Percentiles rank a stretch among this genome's conserved stretches.
Evolutionary conservation across 2,329 filamentous ascomycete genomes (phyloP).

Genomic region (Clonostachys sp.): DNA sequence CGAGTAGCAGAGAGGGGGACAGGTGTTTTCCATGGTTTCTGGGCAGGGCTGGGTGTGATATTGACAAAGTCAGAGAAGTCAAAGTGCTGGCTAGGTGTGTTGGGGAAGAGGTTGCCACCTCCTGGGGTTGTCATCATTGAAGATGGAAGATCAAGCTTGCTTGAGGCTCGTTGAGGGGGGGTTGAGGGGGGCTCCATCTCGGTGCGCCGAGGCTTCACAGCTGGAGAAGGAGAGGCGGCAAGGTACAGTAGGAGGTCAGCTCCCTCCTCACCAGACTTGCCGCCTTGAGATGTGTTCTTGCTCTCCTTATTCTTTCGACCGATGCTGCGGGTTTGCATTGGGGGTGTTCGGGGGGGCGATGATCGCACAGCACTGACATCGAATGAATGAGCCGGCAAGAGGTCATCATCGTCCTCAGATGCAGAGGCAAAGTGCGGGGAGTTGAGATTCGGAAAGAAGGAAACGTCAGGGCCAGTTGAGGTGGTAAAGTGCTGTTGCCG

Average conservation of each 20-base stretch:
- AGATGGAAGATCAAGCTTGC: slow-evolving; percentile 59
- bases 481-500: slow-evolving; percentile 73
- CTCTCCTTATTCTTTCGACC: slow-evolving; percentile 42
- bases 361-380: slow-evolving; percentile 58
- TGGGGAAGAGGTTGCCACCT: slow-evolving; percentile 63
- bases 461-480: slow-evolving; percentile 65
- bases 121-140: slow-evolving; percentile 88
- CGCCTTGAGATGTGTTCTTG: neutral
- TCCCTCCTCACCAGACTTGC: slow-evolving; percentile 64
- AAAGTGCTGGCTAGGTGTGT: slow-evolving; percentile 78
- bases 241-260: slow-evolving; percentile 79
- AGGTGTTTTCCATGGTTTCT: slow-evolving; percentile 84
- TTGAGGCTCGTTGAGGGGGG: slow-evolving; percentile 60
- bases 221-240: slow-evolving; percentile 86
- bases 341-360: slow-evolving; percentile 85
- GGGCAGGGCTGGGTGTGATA: slow-evolving; percentile 91
- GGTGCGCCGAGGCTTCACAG: slow-evolving; percentile 44
- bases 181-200: slow-evolving; percentile 69
- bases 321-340: slow-evolving; percentile 52
- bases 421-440: slow-evolving; percentile 57
- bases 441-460: slow-evolving; percentile 67
- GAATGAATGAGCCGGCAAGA: slow-evolving; percentile 74
- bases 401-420: slow-evolving; percentile 79
- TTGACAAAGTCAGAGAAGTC: slow-evolving; percentile 98
- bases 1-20: slow-evolving; percentile 43